phyloP scores from a whole-genome alignment of 306 rosid genomes.

The Canavalia gladiata region DNA sequence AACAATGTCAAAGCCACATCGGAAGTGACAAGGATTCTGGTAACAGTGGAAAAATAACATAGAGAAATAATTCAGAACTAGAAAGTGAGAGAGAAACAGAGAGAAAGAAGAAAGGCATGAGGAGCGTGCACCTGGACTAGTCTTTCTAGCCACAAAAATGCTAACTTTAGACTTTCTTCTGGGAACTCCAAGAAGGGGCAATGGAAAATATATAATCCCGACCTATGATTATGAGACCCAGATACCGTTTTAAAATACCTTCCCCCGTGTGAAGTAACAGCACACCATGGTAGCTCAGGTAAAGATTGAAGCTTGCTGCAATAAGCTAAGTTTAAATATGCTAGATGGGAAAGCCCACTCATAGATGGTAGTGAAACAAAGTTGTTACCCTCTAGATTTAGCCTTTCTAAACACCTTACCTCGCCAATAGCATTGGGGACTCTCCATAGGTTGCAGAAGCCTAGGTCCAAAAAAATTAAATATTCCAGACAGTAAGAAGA shows the following conservation, averaged over 20 bases:
- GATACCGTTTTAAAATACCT: not conserved
- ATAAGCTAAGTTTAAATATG: constrained; percentile 29
- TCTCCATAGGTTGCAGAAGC: constrained; percentile 33
- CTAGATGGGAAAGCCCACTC: not conserved
- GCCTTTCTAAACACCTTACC: constrained; percentile 21
- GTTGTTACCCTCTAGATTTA: constrained; percentile 34
- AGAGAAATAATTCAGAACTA: not conserved
- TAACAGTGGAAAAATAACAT: not conserved
- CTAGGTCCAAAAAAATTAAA: constrained; percentile 26
- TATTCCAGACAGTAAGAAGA: not conserved
- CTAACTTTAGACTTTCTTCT: not conserved
- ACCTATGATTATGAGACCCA: constrained; percentile 5
- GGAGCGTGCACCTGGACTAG: not conserved
- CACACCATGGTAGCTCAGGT: not conserved
- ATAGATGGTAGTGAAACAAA: constrained; percentile 1
- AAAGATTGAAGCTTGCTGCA: not conserved
- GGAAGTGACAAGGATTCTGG: constrained; percentile 32
- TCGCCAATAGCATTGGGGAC: constrained; percentile 32
- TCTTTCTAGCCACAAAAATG: not conserved
- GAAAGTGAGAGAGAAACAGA: not conserved
- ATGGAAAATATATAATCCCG: constrained; percentile 29
- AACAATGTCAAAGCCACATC: constrained; percentile 43
- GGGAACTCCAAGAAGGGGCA: not conserved
- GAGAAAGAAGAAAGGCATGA: not conserved
- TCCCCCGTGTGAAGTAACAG: not conserved